Conservation (phyloP, 2,329 filamentous ascomycete species). For the Thelonectria rubi region DNA sequence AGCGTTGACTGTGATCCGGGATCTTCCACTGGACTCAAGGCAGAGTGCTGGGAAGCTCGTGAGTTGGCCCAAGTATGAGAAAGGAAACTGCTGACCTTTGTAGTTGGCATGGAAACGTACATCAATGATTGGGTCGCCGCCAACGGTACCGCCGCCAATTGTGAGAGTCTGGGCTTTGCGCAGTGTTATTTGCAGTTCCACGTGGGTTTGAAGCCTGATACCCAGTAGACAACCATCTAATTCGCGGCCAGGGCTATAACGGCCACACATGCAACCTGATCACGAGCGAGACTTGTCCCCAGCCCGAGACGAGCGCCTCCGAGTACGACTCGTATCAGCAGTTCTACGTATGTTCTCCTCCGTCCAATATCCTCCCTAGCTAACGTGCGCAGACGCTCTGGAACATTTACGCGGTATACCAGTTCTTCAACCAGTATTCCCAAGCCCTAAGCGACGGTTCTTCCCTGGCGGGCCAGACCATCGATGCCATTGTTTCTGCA, state of each 20-base stretch:
- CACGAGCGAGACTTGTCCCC: slow-evolving; percentile 39
- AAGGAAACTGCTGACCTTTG: neutral
- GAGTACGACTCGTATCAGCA: slow-evolving; percentile 38
- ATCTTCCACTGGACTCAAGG: slow-evolving; percentile 31
- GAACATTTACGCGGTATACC: slow-evolving; percentile 43
- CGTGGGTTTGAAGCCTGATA: neutral
- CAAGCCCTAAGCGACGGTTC: slow-evolving; percentile 39
- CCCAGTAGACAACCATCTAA: neutral
- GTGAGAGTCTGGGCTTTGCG: slow-evolving; percentile 39
- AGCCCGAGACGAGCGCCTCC: slow-evolving; percentile 24
- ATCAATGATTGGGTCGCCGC: slow-evolving; percentile 39
- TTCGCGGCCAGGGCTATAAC: slow-evolving; percentile 25
- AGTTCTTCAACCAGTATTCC: slow-evolving; percentile 44
- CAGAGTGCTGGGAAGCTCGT: slow-evolving; percentile 36
- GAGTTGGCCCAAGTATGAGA: neutral
- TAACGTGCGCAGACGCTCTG: slow-evolving; percentile 30
- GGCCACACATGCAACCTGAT: slow-evolving; percentile 40
- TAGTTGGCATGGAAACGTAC: slow-evolving; percentile 35
- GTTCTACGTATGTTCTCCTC: slow-evolving; percentile 32
- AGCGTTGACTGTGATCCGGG: slow-evolving; percentile 10
- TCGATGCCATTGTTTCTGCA: slow-evolving; percentile 39
- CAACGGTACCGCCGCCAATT: slow-evolving; percentile 39
- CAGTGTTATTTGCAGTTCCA: slow-evolving; percentile 42
- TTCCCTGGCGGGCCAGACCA: slow-evolving; percentile 35
- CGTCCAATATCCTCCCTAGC: too few relatives aligned